Base-by-base conservation (phyloP, 1,284 basidiomycete genomes). In the Thelephora terrestris region DNA sequence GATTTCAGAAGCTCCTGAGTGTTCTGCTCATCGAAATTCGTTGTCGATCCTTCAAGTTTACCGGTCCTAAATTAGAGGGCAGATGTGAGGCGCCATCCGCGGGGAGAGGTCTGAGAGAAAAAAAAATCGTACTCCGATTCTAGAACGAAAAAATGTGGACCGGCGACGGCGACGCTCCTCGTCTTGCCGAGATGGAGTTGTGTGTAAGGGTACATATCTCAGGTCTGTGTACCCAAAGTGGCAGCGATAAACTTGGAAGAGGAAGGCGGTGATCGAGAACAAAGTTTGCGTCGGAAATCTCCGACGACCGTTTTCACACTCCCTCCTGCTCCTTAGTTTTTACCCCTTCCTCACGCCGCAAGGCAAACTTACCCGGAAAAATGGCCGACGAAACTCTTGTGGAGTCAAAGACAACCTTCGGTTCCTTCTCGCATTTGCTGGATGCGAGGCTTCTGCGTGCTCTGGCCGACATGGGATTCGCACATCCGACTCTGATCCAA, bases 401-500 rank as follows among this genome's bases (percentile, higher is more conserved):
- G 17, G 78, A 81, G 59, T 60, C 60, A 39, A 73, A 73, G 51
- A 55, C 76, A 3, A 74, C 77, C 1, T 90, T 90, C 59, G 64
- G 79, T 2, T 72, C 79, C 0, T 78, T 91, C 56, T 76, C 81
- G 2, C 74, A 88, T 64, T 65, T 91, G 37, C 73, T 91, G 34
- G 89, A 91, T 66, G 68, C 77, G 4, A 79, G 90, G 5, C 65
- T 93, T 20, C 73, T 93, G 7, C 78, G 83, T 17, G 82, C 88
- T 7, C 75, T 93, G 12, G 86, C 89, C 4, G 86, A 91, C 58
- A 70, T 83, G 56, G 84, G 85, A 25, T 92, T 89, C 60, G 78
- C 85, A n/a, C 75, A 76, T 25, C 90, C 90, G 1, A 93, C 90
- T 0, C 73, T 85, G 18, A 82, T 93, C 3, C 90, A 93, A 62